A percentile compares a stretch with the other conserved stretches of the same genome.
These are phyloP conservation scores for Suillus tomentosus DNA, from an alignment of 768 basidiomycete species.

Conservation along the genomic window DNA sequence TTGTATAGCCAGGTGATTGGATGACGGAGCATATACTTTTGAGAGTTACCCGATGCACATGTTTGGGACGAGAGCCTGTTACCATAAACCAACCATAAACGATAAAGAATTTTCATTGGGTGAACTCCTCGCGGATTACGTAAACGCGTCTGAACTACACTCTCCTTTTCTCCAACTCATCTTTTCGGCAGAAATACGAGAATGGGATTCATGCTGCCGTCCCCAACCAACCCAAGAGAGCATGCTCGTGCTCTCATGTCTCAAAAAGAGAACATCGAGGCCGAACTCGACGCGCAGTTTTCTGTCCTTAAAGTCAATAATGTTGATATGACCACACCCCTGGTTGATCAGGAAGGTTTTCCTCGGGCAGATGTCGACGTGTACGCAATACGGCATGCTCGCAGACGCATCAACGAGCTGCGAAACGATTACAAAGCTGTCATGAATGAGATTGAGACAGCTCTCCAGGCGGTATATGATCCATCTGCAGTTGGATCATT, in stretches of 20 bases:
- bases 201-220: conserved; percentile 52
- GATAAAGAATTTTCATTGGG: too few relatives aligned
- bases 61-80: too few relatives aligned
- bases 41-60: neutral
- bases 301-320: conserved; percentile 64
- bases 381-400: conserved; percentile 72
- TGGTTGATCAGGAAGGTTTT: conserved; percentile 88
- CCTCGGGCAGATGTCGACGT: conserved; percentile 87
- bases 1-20: conserved; percentile 59
- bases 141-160: neutral
- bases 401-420: conserved; percentile 77
- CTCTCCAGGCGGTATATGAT: conserved; percentile 71
- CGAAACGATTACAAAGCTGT: conserved; percentile 74
- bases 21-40: conserved; percentile 12
- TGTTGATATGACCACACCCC: conserved; percentile 66
- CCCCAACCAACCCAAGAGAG: conserved; percentile 49
- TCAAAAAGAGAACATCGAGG: conserved; percentile 72
- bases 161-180: neutral
- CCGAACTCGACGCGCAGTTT: conserved; percentile 63
- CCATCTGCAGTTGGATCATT: conserved; percentile 28
- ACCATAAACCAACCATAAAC: too few relatives aligned
- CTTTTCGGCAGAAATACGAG: neutral
- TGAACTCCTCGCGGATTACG: neutral
- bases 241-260: conserved; percentile 65
- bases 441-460: conserved; percentile 66